Conservation (phyloP, 2,329 filamentous ascomycete genomes). For the Colletotrichum sp. region DNA sequence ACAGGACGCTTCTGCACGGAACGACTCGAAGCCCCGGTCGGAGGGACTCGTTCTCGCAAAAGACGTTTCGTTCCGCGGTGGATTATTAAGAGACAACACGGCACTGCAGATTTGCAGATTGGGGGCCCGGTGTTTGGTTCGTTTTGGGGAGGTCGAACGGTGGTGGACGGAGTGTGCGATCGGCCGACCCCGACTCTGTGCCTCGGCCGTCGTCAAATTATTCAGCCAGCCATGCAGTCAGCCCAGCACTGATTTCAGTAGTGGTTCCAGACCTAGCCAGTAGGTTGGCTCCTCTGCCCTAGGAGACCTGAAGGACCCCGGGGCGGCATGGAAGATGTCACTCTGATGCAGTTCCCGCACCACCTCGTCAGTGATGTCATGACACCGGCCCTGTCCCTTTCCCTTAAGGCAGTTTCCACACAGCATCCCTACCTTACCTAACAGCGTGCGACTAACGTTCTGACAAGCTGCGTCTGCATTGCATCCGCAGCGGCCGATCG, state of each 20-base stretch:
- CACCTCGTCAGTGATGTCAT: slow-evolving; percentile 14
- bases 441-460: not conserved
- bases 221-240: not conserved
- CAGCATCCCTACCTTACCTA: not conserved
- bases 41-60: not conserved
- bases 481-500: not conserved
- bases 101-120: not conserved
- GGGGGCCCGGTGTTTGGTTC: not conserved
- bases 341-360: slow-evolving; percentile 15
- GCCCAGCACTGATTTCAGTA: not conserved
- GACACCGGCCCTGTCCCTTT: not conserved
- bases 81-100: not conserved
- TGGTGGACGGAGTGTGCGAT: not conserved
- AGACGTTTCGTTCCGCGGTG: not conserved
- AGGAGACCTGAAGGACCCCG: not conserved
- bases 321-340: slow-evolving; percentile 11
- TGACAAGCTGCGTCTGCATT: not conserved
- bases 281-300: not conserved
- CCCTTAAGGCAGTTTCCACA: not conserved
- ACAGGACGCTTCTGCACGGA: not conserved
- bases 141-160: not conserved
- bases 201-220: not conserved
- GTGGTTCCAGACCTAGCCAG: too few species aligned
- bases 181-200: slow-evolving; percentile 6
- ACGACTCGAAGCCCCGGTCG: not conserved